Evolutionary conservation across 352 stramenopile species (phyloP).

Genomic region (Globisporangium parvum): DNA sequence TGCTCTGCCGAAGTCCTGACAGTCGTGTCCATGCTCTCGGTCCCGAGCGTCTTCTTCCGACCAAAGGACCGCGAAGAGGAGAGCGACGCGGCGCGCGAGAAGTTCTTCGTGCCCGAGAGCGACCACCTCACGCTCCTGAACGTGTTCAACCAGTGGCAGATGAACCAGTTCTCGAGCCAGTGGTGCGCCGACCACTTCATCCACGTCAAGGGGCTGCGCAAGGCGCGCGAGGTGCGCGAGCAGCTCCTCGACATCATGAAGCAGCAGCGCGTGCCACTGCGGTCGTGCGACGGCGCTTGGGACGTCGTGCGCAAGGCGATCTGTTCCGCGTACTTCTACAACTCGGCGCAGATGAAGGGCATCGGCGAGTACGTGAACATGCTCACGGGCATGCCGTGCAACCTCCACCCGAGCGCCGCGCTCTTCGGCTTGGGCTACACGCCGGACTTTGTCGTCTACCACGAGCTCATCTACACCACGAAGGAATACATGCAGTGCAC

Average conservation of each 20-base stretch:
- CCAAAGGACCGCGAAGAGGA: conserved; percentile 97
- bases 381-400: conserved; percentile 96
- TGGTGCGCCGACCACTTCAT: conserved; percentile 97
- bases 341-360: conserved; percentile 98
- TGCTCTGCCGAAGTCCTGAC: conserved; percentile 95
- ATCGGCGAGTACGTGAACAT: conserved; percentile 99
- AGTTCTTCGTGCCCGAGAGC: conserved; percentile 98
- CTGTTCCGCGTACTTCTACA: conserved; percentile 99
- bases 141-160: conserved; percentile 93
- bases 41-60: conserved; percentile 96
- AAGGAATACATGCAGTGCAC: conserved; percentile 98
- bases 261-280: conserved; percentile 90
- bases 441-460: conserved; percentile 99
- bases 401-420: conserved; percentile 96
- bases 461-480: conserved; percentile 99
- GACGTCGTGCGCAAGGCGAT: conserved; percentile 98
- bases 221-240: conserved; percentile 89
- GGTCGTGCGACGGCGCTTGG: conserved; percentile 90
- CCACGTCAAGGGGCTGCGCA: conserved; percentile 93
- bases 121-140: conserved; percentile 97
- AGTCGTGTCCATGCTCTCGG: conserved; percentile 96
- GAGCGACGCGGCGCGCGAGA: conserved; percentile 95
- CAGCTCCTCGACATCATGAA: conserved; percentile 99
- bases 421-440: conserved; percentile 98
- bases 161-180: conserved; percentile 92